A percentile compares a stretch with the other conserved stretches of the same genome.
These are phyloP conservation scores for Boletus coccyginus DNA, from an alignment of 768 basidiomycete genomes.

Conservation along the genomic window DNA sequence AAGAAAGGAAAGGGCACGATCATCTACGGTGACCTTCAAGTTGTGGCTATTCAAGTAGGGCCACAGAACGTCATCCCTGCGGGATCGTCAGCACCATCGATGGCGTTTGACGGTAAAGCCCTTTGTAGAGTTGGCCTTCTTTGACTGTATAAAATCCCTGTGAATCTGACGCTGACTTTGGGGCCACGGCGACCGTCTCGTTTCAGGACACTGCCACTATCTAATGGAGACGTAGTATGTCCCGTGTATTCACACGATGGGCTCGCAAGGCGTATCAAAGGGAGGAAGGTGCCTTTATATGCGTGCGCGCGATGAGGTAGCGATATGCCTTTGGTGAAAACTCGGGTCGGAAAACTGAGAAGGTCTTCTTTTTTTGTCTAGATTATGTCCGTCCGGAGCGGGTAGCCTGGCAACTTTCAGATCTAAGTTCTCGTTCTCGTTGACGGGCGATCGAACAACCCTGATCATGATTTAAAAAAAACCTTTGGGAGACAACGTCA, in stretches of 20 bases:
- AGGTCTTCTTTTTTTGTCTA: conserved; percentile 10
- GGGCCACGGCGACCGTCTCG: neutral
- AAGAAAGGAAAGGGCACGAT: neutral
- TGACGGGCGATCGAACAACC: conserved; percentile 5
- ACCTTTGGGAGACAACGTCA: neutral
- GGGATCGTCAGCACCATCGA: conserved; percentile 3
- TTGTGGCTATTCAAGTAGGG: conserved; percentile 9
- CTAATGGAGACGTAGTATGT: conserved; percentile 1
- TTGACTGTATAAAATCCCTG: neutral
- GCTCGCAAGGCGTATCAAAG: conserved; percentile 2
- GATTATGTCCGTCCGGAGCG: neutral
- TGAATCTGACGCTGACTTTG: conserved; percentile 1
- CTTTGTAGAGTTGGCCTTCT: neutral
- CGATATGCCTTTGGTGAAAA: neutral
- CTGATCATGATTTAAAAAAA: neutral
- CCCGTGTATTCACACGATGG: conserved; percentile 22
- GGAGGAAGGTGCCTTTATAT: conserved; percentile 17
- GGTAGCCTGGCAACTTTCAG: neutral
- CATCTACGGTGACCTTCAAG: neutral
- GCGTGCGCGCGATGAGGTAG: conserved; percentile 1
- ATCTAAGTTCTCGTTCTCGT: neutral
- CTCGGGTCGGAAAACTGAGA: neutral
- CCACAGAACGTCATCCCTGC: neutral
- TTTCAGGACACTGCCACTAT: conserved; percentile 18
- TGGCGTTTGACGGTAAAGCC: conserved; percentile 6